phyloP scores from a whole-genome alignment of 495 filamentous ascomycete species.

The Trichoderma asperelloides region DNA sequence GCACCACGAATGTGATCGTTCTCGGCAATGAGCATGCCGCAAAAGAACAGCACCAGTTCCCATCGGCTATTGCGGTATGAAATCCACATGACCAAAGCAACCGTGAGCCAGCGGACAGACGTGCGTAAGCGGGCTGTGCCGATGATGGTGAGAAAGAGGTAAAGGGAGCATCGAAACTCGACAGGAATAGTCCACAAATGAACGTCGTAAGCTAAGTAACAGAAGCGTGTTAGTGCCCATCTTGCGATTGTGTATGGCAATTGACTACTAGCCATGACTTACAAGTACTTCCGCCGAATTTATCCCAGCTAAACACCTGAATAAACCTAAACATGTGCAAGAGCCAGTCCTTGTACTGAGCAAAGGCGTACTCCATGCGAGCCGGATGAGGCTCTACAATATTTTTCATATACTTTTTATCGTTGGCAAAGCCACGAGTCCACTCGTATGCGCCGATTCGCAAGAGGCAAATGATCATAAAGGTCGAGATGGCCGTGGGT shows the following conservation, averaged over 20 bases:
- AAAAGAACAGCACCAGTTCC: constrained; percentile 36
- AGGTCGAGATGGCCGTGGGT: constrained; percentile 50
- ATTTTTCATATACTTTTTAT: constrained; percentile 28
- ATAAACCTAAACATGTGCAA: constrained; percentile 27
- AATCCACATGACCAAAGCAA: constrained; percentile 23
- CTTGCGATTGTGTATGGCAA: constrained; percentile 31
- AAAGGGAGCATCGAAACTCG: constrained; percentile 56
- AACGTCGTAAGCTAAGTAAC: constrained; percentile 43
- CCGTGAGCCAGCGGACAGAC: constrained; percentile 18
- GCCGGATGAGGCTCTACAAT: constrained; percentile 34
- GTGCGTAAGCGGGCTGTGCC: constrained; percentile 29
- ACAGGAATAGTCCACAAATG: constrained; percentile 70
- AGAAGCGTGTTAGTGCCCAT: constrained; percentile 38
- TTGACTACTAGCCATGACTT: constrained; percentile 27
- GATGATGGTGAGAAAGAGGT: constrained; percentile 52
- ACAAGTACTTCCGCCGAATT: constrained; percentile 30
- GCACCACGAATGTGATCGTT: constrained; percentile 25
- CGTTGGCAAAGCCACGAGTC: constrained; percentile 31
- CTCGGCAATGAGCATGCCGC: constrained; percentile 34
- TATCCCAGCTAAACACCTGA: constrained; percentile 33
- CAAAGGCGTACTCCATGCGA: constrained; percentile 14
- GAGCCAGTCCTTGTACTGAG: constrained; percentile 27
- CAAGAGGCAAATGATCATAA: constrained; percentile 48
- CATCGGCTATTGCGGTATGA: constrained; percentile 25
- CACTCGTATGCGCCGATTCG: constrained; percentile 40